A percentile compares a stretch with the other conserved stretches of the same genome.
Evolutionary conservation across 371 early-diverging fungal genomes (phyloP).

Genomic region (Apophysomyces ossiformis): DNA sequence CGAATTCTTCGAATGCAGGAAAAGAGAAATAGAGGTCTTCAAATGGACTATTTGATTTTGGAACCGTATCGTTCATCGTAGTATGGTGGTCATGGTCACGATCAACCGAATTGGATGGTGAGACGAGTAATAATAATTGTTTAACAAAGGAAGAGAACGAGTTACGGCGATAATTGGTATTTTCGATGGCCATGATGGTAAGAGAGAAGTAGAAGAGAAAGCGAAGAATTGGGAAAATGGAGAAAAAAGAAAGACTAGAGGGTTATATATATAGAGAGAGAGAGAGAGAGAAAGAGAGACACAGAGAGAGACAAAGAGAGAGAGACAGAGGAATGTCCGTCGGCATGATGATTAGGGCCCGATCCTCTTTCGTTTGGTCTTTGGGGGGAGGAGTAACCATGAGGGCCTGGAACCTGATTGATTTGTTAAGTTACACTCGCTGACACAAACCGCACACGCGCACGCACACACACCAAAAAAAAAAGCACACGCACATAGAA

Average conservation of each 20-base stretch:
- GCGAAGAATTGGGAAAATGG: not conserved
- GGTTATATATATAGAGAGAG: slow-evolving; percentile 9
- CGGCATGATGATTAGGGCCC: slow-evolving; percentile 24
- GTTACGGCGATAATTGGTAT: slow-evolving; percentile 14
- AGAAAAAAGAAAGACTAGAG: not conserved
- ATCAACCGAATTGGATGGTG: slow-evolving; percentile 16
- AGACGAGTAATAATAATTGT: slow-evolving; percentile 21
- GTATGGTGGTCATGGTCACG: slow-evolving; percentile 2
- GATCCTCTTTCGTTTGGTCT: slow-evolving; percentile 5
- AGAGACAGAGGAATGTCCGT: slow-evolving; percentile 8
- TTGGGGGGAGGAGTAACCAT: not conserved
- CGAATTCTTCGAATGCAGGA: slow-evolving; percentile 27
- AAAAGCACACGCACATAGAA: no score
- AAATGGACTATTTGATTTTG: slow-evolving; percentile 17
- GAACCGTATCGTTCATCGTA: not conserved
- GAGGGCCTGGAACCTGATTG: slow-evolving; percentile 9
- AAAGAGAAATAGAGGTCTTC: slow-evolving; percentile 28
- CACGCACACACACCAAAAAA: not conserved
- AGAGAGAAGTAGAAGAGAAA: slow-evolving; percentile 9
- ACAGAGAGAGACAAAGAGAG: slow-evolving; percentile 6
- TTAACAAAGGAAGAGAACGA: slow-evolving; percentile 24
- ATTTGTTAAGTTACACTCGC: slow-evolving; percentile 8
- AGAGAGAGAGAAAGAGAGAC: slow-evolving; percentile 10
- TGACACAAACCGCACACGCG: not conserved
- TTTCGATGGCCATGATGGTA: slow-evolving; percentile 9